A percentile compares a stretch with the other conserved stretches of the same genome.
Evolutionary conservation across 345 rosid genomes (phyloP).

Genomic region (Rubroshorea leprosula): DNA sequence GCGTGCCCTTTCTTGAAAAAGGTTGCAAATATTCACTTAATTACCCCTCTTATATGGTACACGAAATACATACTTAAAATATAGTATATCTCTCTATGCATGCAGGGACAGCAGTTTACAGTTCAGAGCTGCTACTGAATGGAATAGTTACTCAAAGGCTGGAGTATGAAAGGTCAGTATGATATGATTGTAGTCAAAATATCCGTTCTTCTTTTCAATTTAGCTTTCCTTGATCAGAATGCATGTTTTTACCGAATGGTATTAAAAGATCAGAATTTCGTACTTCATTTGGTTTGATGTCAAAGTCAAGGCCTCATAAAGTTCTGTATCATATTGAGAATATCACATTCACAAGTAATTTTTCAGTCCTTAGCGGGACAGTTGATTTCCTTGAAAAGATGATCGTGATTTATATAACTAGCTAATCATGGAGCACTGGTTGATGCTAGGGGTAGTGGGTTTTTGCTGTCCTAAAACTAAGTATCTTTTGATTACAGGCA

Average conservation of each 20-base stretch:
- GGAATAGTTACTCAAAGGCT: slow-evolving; percentile 86
- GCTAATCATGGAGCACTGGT: too few species aligned
- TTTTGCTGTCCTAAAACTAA: slow-evolving; percentile 1
- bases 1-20: slow-evolving; percentile 70
- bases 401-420: too few species aligned
- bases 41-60: background rate
- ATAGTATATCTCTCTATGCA: slow-evolving; percentile 4
- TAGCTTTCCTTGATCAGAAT: background rate
- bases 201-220: background rate
- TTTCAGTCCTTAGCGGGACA: too few species aligned
- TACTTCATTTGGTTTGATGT: too few species aligned
- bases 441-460: background rate
- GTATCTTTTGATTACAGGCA: slow-evolving; percentile 41
- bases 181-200: background rate
- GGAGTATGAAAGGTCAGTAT: slow-evolving; percentile 79
- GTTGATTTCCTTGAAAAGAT: too few species aligned
- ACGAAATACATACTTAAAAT: background rate
- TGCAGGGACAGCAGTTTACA: slow-evolving; percentile 70
- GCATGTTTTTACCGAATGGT: background rate
- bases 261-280: too few species aligned
- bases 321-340: too few species aligned
- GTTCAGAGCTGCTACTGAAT: slow-evolving; percentile 78
- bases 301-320: too few species aligned
- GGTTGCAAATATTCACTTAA: slow-evolving; percentile 30
- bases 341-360: too few species aligned